These are phyloP conservation scores for Mycotypha africana DNA, from an alignment of 371 early-diverging fungal species.

Conservation along the genomic window DNA sequence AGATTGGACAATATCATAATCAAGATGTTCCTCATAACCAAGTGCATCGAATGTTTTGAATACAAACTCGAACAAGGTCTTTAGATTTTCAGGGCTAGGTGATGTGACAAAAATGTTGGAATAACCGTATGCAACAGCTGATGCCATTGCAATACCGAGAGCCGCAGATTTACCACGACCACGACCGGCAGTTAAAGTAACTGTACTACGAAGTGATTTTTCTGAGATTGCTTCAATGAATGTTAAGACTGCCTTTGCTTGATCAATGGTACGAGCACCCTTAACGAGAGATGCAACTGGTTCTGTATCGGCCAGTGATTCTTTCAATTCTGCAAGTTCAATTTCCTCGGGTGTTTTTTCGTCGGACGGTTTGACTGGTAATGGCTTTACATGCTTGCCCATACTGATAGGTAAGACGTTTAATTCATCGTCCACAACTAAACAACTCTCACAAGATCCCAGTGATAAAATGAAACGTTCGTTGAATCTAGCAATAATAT, in stretches of 20 bases:
- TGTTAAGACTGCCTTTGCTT: conserved; percentile 91
- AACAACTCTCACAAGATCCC: conserved; percentile 83
- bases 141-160: conserved; percentile 94
- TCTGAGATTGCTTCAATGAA: conserved; percentile 94
- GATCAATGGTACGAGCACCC: conserved; percentile 85
- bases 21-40: conserved; percentile 96
- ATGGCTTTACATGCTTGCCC: conserved; percentile 87
- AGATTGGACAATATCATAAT: conserved; percentile 96
- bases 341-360: conserved; percentile 57
- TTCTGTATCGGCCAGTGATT: conserved; percentile 81
- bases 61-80: conserved; percentile 96
- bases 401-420: conserved; percentile 92
- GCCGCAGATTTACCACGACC: conserved; percentile 99
- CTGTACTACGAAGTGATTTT: conserved; percentile 88
- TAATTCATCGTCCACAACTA: conserved; percentile 96
- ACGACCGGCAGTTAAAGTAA: conserved; percentile 95
- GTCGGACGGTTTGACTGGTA: conserved; percentile 55
- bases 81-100: conserved; percentile 97
- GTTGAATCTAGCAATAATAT: conserved; percentile 95
- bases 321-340: conserved; percentile 80
- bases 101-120: conserved; percentile 98
- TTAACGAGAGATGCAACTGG: conserved; percentile 83
- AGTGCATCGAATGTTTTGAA: conserved; percentile 96
- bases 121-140: conserved; percentile 97
- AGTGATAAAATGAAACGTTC: conserved; percentile 96